A percentile compares a stretch with the other conserved stretches of the same genome.
Evolutionary conservation across 1,139 yeast genomes (phyloP).

Genomic region (Saccharomyces uvarum): DNA sequence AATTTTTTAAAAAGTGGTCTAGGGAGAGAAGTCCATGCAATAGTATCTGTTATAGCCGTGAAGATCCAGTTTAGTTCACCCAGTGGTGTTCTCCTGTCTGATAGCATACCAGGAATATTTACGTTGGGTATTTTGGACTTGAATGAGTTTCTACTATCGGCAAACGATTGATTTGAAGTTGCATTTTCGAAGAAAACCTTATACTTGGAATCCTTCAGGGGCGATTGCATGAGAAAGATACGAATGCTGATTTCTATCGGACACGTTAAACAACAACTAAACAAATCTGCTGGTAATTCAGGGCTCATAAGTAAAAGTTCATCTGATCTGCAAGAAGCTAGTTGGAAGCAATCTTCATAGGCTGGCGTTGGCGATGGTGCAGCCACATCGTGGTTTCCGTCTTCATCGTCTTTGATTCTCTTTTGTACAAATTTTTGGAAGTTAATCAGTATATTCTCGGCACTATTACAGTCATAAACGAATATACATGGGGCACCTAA

Average conservation of each 20-base stretch:
- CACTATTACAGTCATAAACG: conserved; percentile 90
- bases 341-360: conserved; percentile 80
- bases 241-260: conserved; percentile 91
- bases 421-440: conserved; percentile 87
- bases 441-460: conserved; percentile 87
- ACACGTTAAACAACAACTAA: conserved; percentile 89
- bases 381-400: conserved; percentile 56
- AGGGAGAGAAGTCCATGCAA: conserved; percentile 92
- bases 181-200: conserved; percentile 40
- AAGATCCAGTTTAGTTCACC: conserved; percentile 97
- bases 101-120: conserved; percentile 77
- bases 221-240: conserved; percentile 85
- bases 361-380: conserved; percentile 50
- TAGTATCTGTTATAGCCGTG: conserved; percentile 95
- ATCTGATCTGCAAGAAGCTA: conserved; percentile 86
- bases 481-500: conserved; percentile 94
- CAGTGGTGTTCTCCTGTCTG: conserved; percentile 88
- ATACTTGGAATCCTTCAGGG: conserved; percentile 57
- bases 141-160: conserved; percentile 30
- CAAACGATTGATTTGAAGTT: conserved; percentile 13
- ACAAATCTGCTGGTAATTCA: conserved; percentile 89
- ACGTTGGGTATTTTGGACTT: conserved; percentile 43
- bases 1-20: conserved; percentile 81
- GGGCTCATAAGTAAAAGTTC: conserved; percentile 91
- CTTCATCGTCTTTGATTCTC: conserved; percentile 80